These are phyloP conservation scores for Zostera marina DNA, from an alignment of 116 monocot genomes.

Conservation along the genomic window DNA sequence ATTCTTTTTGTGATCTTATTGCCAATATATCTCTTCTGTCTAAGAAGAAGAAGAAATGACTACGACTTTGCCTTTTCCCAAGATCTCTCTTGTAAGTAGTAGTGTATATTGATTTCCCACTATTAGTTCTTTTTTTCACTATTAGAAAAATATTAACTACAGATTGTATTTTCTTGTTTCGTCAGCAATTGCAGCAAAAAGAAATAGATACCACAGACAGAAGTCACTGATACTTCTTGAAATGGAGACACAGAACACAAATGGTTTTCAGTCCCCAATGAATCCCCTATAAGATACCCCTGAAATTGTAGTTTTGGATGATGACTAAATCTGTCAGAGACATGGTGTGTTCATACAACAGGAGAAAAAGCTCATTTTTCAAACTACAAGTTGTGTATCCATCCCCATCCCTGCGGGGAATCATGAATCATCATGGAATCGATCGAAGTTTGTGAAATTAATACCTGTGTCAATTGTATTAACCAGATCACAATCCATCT, in stretches of 20 bases:
- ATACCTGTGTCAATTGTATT: too few relatives aligned
- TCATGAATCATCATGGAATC: too few relatives aligned
- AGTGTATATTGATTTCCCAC: neutral
- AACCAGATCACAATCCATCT: too few relatives aligned
- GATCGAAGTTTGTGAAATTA: too few relatives aligned
- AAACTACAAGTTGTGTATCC: too few relatives aligned
- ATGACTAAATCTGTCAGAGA: too few relatives aligned
- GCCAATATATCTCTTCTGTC: conserved; percentile 38
- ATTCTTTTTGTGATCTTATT: conserved; percentile 26
- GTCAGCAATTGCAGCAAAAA: conserved; percentile 82
- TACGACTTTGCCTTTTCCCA: conserved; percentile 90
- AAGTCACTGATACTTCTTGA: conserved; percentile 75
- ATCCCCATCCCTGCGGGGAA: too few relatives aligned
- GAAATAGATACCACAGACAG: conserved; percentile 89
- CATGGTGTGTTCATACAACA: too few relatives aligned
- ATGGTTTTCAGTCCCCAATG: conserved; percentile 22
- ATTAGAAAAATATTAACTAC: neutral
- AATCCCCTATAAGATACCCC: conserved; percentile 16
- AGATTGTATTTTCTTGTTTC: neutral
- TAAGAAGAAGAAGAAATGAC: conserved; percentile 53
- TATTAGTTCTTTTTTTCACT: neutral
- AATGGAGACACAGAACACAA: conserved; percentile 57
- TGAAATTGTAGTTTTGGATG: too few relatives aligned
- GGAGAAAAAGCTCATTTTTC: too few relatives aligned
- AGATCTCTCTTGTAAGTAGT: conserved; percentile 71